These are phyloP conservation scores for Aspergillus ibericus DNA, from an alignment of 2,329 filamentous ascomycete genomes.

Conservation along the genomic window DNA sequence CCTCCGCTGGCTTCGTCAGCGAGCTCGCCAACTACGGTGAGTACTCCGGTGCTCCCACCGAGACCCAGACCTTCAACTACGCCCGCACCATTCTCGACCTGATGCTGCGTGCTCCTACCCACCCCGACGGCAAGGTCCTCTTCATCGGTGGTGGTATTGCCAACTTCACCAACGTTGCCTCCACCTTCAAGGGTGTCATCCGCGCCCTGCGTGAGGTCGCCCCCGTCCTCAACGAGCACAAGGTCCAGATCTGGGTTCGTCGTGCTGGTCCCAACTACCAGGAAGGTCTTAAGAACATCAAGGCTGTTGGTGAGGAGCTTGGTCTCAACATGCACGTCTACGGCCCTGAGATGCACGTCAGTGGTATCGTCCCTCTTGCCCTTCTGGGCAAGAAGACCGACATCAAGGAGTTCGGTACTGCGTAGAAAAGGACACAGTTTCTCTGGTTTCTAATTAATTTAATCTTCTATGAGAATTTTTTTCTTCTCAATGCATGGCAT, in stretches of 20 bases:
- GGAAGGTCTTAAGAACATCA: constrained; percentile 99
- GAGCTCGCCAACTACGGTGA: constrained; percentile 99
- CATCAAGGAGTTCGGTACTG: constrained; percentile 59
- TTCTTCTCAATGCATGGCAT: constrained; percentile 43
- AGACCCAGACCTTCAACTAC: constrained; percentile 99
- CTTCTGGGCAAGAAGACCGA: constrained; percentile 64
- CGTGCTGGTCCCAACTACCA: constrained; percentile 96
- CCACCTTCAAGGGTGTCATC: constrained; percentile 99
- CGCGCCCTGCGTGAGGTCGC: constrained; percentile 89
- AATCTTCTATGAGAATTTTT: constrained; percentile 26
- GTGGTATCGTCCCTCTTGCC: constrained; percentile 91
- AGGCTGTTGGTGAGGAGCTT: constrained; percentile 89
- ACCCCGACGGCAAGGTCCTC: constrained; percentile 91
- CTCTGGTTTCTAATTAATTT: constrained; percentile 26
- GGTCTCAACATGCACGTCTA: constrained; percentile 92
- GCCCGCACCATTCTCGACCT: constrained; percentile 94
- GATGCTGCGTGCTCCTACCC: constrained; percentile 86
- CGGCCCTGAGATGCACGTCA: constrained; percentile 82
- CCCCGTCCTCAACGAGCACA: constrained; percentile 86
- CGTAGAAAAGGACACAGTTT: constrained; percentile 21
- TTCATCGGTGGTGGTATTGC: constrained; percentile 99
- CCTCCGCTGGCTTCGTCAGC: constrained; percentile 88
- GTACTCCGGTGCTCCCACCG: constrained; percentile 97
- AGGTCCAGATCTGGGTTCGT: constrained; percentile 95
- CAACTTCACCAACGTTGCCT: constrained; percentile 99